Percentiles rank a stretch among this genome's conserved stretches.
Conservation (phyloP, 768 basidiomycete species). For the Lactifluus volemus region DNA sequence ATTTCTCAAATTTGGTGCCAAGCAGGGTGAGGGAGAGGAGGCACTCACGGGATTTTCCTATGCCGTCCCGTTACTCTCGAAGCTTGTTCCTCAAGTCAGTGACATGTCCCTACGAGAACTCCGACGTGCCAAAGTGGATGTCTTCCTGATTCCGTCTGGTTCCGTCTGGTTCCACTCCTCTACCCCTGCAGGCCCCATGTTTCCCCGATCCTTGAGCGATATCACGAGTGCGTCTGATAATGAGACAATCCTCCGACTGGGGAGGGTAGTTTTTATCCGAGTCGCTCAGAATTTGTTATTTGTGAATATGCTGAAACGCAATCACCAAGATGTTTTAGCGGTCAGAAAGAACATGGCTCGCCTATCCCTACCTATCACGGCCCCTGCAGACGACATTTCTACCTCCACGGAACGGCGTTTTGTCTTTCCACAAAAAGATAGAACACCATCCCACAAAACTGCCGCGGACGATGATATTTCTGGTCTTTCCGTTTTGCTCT, state of each 20-base stretch:
- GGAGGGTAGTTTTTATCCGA: slow-evolving; percentile 54
- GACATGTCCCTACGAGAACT: slow-evolving; percentile 66
- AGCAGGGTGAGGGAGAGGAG: slow-evolving; percentile 34
- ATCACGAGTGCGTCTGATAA: slow-evolving; percentile 27
- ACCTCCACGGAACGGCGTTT: slow-evolving; percentile 11
- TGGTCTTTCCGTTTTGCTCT: slow-evolving; percentile 50
- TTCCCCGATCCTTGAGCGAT: slow-evolving; percentile 39
- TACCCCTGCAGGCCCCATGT: slow-evolving; percentile 51
- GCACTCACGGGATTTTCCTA: slow-evolving; percentile 46
- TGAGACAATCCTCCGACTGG: slow-evolving; percentile 33
- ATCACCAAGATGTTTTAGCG: slow-evolving; percentile 57
- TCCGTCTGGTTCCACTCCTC: slow-evolving; percentile 57
- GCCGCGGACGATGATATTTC: slow-evolving; percentile 24
- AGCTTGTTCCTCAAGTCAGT: slow-evolving; percentile 54
- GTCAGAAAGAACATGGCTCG: slow-evolving; percentile 56
- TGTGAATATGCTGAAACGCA: slow-evolving; percentile 51
- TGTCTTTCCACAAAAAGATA: slow-evolving; percentile 11
- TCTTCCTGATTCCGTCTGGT: slow-evolving; percentile 59
- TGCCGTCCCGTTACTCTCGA: slow-evolving; percentile 48
- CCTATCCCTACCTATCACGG: slow-evolving; percentile 48
- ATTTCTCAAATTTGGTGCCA: slow-evolving; percentile 47
- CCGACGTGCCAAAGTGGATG: slow-evolving; percentile 62
- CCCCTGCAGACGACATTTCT: slow-evolving; percentile 5
- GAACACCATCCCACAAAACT: background rate
- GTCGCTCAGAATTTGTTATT: slow-evolving; percentile 66